Percentiles rank a stretch among this genome's conserved stretches.
Evolutionary conservation across 2,329 filamentous ascomycete genomes (phyloP).

Genomic region (Balansia obtecta): DNA sequence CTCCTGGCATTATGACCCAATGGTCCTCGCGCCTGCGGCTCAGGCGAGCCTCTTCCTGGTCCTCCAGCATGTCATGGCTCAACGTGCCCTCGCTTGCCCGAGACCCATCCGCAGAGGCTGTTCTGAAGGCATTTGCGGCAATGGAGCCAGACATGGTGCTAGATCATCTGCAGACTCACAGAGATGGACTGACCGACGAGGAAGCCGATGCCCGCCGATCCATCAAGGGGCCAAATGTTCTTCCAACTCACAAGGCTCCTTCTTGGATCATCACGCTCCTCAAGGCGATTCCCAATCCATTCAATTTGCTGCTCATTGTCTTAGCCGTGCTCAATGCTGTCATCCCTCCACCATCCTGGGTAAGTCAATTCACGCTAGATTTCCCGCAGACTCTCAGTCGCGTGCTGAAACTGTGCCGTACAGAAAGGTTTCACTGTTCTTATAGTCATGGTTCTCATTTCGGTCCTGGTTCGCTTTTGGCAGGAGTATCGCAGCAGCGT

Average conservation of each 20-base stretch:
- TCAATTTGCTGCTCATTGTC: slow-evolving; percentile 14
- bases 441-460: slow-evolving; percentile 15
- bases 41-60: slow-evolving; percentile 2
- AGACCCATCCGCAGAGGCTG: slow-evolving; percentile 10
- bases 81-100: slow-evolving; percentile 5
- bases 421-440: slow-evolving; percentile 13
- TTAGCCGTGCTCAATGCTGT: slow-evolving; percentile 15
- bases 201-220: slow-evolving; percentile 12
- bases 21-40: neutral
- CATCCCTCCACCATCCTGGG: slow-evolving; percentile 10
- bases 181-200: slow-evolving; percentile 11
- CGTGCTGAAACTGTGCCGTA: neutral
- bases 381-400: no score
- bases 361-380: neutral
- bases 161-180: slow-evolving; percentile 11
- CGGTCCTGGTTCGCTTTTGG: slow-evolving; percentile 16
- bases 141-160: slow-evolving; percentile 10
- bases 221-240: slow-evolving; percentile 12
- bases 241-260: slow-evolving; percentile 14
- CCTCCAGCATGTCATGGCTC: slow-evolving; percentile 6
- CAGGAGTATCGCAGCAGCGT: slow-evolving; percentile 16
- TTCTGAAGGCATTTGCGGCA: slow-evolving; percentile 11
- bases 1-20: neutral
- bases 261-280: slow-evolving; percentile 16
- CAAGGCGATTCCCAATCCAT: slow-evolving; percentile 15